phyloP scores from a whole-genome alignment of 805 yeast species.

The Lipomyces yamadae region DNA sequence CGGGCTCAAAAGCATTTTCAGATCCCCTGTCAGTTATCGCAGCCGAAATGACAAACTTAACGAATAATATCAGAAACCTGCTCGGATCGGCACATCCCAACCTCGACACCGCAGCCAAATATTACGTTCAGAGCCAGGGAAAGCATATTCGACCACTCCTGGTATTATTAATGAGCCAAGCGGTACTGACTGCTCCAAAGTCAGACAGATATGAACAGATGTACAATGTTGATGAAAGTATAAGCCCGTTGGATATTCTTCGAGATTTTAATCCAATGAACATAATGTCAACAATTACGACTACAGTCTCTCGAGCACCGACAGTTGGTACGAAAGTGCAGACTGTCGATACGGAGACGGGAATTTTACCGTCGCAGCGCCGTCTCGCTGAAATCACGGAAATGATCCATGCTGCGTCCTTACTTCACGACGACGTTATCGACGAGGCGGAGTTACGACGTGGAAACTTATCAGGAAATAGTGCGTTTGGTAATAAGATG shows the following conservation, averaged over 20 bases:
- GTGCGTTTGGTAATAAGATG: conserved; percentile 95
- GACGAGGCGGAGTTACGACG: conserved; percentile 85
- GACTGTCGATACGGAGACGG: conserved; percentile 38
- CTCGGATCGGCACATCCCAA: conserved; percentile 96
- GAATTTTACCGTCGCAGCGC: conserved; percentile 91
- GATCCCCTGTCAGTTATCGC: conserved; percentile 93
- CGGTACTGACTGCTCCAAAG: conserved; percentile 57
- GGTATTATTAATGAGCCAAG: conserved; percentile 80
- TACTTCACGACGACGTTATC: conserved; percentile 95
- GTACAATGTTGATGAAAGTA: conserved; percentile 48
- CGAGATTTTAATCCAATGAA: conserved; percentile 81
- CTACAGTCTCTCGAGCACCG: conserved; percentile 15
- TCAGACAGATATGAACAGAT: conserved; percentile 3
- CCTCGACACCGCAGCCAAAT: conserved; percentile 86
- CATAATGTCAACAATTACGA: conserved; percentile 48
- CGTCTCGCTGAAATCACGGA: conserved; percentile 96
- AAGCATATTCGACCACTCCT: conserved; percentile 92
- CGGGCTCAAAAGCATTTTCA: conserved; percentile 23
- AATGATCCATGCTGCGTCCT: conserved; percentile 96
- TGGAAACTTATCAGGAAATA: conserved; percentile 88
- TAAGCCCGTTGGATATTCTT: conserved; percentile 80
- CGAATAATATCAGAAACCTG: conserved; percentile 80
- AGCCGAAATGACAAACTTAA: conserved; percentile 88
- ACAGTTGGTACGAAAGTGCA: background rate
- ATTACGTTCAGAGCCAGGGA: conserved; percentile 95